phyloP scores from a whole-genome alignment of 805 yeast species.

The Vanderwaltozyma verrucispora region DNA sequence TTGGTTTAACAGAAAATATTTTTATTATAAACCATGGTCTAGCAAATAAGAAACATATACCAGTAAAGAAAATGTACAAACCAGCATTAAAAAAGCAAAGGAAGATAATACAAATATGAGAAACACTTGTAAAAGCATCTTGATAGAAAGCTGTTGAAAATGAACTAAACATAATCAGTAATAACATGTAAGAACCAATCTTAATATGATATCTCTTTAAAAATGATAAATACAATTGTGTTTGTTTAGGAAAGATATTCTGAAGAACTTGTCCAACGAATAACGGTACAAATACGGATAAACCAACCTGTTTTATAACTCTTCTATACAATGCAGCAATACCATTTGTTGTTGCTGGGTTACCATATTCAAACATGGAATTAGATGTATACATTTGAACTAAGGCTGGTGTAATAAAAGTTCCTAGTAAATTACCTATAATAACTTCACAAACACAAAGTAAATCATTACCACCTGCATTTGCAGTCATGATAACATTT shows the following conservation, averaged over 20 bases:
- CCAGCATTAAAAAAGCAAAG: slow-evolving; percentile 78
- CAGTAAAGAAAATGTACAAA: slow-evolving; percentile 66
- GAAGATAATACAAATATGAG: slow-evolving; percentile 60
- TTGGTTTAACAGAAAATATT: slow-evolving; percentile 39
- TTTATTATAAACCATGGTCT: slow-evolving; percentile 45
- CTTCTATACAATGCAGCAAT: slow-evolving; percentile 51
- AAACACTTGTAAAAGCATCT: slow-evolving; percentile 60
- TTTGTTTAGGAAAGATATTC: slow-evolving; percentile 49
- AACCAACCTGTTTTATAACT: slow-evolving; percentile 83
- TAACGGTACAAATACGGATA: slow-evolving; percentile 73
- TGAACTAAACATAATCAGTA: slow-evolving; percentile 67
- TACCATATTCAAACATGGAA: slow-evolving; percentile 63
- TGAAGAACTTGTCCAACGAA: slow-evolving; percentile 84
- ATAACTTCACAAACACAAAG: slow-evolving; percentile 77
- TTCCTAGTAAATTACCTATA: slow-evolving; percentile 76
- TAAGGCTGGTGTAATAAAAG: slow-evolving; percentile 78
- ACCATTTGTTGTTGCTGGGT: slow-evolving; percentile 52
- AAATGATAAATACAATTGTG: slow-evolving; percentile 13
- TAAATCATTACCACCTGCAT: slow-evolving; percentile 74
- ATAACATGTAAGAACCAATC: slow-evolving; percentile 70
- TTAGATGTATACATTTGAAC: slow-evolving; percentile 54
- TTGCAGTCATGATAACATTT: slow-evolving; percentile 83
- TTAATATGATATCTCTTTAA: slow-evolving; percentile 31
- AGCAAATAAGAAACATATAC: slow-evolving; percentile 46
- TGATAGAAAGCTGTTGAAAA: slow-evolving; percentile 84